phyloP scores from a whole-genome alignment of 768 basidiomycete genomes.

The Leccinum arenicola region DNA sequence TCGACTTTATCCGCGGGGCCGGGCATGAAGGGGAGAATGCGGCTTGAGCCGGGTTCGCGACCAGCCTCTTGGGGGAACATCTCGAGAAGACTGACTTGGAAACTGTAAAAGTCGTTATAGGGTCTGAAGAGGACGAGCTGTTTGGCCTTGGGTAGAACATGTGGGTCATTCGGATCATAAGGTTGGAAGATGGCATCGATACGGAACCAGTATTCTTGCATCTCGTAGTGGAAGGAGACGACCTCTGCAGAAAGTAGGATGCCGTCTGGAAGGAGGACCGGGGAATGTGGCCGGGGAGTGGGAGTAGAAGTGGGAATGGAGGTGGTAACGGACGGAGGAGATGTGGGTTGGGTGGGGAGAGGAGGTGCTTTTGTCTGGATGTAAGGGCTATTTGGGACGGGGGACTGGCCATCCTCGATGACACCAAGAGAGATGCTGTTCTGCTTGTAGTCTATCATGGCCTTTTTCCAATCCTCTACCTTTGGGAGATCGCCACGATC shows the following conservation, averaged over 20 bases:
- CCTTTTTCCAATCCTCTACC: constrained; percentile 99
- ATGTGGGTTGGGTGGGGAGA: neutral
- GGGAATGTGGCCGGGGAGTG: constrained; percentile 35
- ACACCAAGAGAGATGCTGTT: constrained; percentile 93
- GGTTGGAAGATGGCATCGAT: constrained; percentile 88
- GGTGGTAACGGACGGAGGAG: constrained; percentile 9
- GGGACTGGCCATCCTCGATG: constrained; percentile 60
- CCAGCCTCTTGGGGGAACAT: constrained; percentile 92
- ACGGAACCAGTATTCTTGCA: constrained; percentile 97
- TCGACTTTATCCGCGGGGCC: constrained; percentile 86
- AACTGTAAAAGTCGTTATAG: constrained; percentile 98
- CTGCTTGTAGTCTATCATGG: constrained; percentile 93
- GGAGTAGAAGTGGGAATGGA: neutral
- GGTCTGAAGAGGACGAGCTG: constrained; percentile 88
- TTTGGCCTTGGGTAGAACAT: constrained; percentile 59
- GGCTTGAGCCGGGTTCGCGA: constrained; percentile 55
- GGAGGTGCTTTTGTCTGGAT: constrained; percentile 19
- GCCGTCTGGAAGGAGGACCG: constrained; percentile 69
- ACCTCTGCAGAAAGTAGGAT: constrained; percentile 85
- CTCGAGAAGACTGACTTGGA: constrained; percentile 86
- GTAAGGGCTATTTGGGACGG: constrained; percentile 45
- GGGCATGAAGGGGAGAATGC: constrained; percentile 96
- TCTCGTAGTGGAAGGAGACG: constrained; percentile 96
- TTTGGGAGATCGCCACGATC: constrained; percentile 86
- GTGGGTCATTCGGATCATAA: constrained; percentile 58